Percentiles rank a stretch among this genome's conserved stretches.
phyloP scores from a whole-genome alignment of 2,329 filamentous ascomycete species.

The Grosmannia serpens region DNA sequence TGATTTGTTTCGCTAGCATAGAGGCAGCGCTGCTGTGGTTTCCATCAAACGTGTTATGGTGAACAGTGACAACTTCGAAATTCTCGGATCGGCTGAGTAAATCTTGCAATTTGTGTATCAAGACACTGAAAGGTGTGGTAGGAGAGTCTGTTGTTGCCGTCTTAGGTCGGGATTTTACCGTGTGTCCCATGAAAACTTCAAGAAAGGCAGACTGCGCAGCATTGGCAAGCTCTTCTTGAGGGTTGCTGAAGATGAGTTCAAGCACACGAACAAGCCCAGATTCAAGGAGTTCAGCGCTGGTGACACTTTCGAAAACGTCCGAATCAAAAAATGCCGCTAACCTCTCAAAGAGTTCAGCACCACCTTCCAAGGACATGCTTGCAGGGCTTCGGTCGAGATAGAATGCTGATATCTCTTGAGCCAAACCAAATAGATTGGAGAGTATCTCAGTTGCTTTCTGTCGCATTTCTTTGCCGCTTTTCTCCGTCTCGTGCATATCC shows the following conservation, averaged over 20 bases:
- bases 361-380: constrained; percentile 35
- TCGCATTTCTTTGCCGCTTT: constrained; percentile 60
- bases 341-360: constrained; percentile 57
- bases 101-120: constrained; percentile 92
- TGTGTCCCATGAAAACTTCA: constrained; percentile 79
- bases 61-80: constrained; percentile 93
- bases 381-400: constrained; percentile 47
- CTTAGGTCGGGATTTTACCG: constrained; percentile 52
- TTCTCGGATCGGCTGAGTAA: constrained; percentile 92
- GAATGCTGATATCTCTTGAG: constrained; percentile 58
- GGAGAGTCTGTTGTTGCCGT: constrained; percentile 57
- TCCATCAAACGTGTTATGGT: constrained; percentile 82
- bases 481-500: constrained; percentile 68
- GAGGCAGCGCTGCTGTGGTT: constrained; percentile 85
- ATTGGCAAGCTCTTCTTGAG: constrained; percentile 47
- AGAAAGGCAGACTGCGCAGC: constrained; percentile 75
- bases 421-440: constrained; percentile 57
- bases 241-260: constrained; percentile 68
- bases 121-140: constrained; percentile 74
- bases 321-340: constrained; percentile 79
- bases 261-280: constrained; percentile 82
- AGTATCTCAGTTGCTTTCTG: constrained; percentile 70
- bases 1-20: constrained; percentile 92
- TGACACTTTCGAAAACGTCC: constrained; percentile 83
- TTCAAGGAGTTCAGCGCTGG: constrained; percentile 84